Evolutionary conservation across 495 filamentous ascomycete species (phyloP).

Genomic region (Aspergillus avenaceus): DNA sequence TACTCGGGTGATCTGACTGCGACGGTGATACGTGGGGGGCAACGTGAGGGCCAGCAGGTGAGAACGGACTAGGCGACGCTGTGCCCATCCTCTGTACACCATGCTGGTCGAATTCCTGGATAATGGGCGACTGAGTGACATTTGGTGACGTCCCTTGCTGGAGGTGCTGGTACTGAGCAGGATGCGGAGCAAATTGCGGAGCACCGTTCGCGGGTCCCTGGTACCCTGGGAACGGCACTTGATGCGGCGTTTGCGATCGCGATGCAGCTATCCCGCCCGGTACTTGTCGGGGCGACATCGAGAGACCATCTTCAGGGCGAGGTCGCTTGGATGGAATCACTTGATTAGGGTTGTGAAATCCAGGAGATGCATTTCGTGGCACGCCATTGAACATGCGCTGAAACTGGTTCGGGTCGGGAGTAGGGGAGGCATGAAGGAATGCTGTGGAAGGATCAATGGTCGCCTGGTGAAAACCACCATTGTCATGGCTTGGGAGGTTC

Average conservation of each 20-base stretch:
- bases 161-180: slow-evolving; percentile 74
- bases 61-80: slow-evolving; percentile 87
- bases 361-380: slow-evolving; percentile 74
- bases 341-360: slow-evolving; percentile 69
- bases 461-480: slow-evolving; percentile 65
- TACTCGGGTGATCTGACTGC: slow-evolving; percentile 69
- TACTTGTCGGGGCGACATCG: slow-evolving; percentile 74
- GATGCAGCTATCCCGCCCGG: slow-evolving; percentile 72
- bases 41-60: slow-evolving; percentile 72
- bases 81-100: slow-evolving; percentile 81
- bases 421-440: slow-evolving; percentile 47
- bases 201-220: slow-evolving; percentile 55
- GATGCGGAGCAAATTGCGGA: slow-evolving; percentile 48
- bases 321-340: slow-evolving; percentile 86
- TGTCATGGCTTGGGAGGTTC: slow-evolving; percentile 66
- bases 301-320: slow-evolving; percentile 79
- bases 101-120: slow-evolving; percentile 65
- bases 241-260: slow-evolving; percentile 88
- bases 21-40: slow-evolving; percentile 73
- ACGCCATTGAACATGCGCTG: slow-evolving; percentile 80
- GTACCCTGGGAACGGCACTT: slow-evolving; percentile 61
- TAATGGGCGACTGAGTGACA: slow-evolving; percentile 85
- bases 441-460: slow-evolving; percentile 53
- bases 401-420: slow-evolving; percentile 56
- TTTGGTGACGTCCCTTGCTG: slow-evolving; percentile 76